These are phyloP conservation scores for Tulasnella sp. DNA, from an alignment of 768 basidiomycete genomes.

Conservation along the genomic window DNA sequence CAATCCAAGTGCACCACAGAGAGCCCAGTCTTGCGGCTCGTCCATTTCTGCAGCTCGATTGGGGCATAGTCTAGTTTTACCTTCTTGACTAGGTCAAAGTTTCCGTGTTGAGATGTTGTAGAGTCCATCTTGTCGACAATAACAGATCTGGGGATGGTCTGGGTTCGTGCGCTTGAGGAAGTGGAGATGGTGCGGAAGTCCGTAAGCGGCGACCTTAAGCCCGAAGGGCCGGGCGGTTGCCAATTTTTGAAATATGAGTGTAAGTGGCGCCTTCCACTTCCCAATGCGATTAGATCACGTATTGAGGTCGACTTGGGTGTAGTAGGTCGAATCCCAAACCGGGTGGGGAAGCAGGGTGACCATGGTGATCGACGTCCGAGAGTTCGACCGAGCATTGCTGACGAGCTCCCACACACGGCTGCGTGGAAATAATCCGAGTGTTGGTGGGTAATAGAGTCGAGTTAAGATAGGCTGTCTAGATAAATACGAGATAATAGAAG, in stretches of 20 bases:
- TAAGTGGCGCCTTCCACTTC: background rate
- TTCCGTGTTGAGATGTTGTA: constrained; percentile 33
- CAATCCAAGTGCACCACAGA: constrained; percentile 85
- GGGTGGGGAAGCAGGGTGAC: background rate
- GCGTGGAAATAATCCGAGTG: background rate
- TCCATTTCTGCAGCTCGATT: constrained; percentile 77
- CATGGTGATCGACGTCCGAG: background rate
- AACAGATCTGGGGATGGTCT: background rate
- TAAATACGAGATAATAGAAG: background rate
- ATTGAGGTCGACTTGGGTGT: background rate
- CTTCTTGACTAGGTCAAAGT: constrained; percentile 73
- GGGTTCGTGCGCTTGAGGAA: background rate
- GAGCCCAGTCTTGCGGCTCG: constrained; percentile 75
- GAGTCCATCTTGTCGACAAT: background rate
- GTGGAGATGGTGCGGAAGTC: background rate
- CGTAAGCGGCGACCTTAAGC: background rate
- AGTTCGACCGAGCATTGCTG: background rate
- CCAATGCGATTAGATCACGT: background rate
- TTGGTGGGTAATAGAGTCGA: background rate
- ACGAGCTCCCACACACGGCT: background rate
- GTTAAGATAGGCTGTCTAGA: background rate
- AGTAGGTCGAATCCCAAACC: background rate
- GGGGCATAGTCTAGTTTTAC: constrained; percentile 72
- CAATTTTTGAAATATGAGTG: background rate
- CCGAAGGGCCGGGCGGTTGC: background rate